Conservation (phyloP, 2,329 filamentous ascomycete species). For the Beauveria asiatica region DNA sequence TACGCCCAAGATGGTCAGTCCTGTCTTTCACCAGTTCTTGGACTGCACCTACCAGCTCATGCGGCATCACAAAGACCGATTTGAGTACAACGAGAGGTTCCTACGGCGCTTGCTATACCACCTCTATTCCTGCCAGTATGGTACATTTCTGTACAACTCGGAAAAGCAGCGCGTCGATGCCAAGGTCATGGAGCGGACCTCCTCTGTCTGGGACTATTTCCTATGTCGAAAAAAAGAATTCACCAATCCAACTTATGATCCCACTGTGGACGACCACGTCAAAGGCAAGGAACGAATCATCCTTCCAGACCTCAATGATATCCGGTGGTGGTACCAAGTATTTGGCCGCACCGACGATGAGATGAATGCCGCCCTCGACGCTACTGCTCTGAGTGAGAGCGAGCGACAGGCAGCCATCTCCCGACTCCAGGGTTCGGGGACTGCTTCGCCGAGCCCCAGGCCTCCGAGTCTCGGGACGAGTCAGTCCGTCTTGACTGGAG, state of each 20-base stretch:
- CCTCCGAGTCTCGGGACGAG: slow-evolving; percentile 30
- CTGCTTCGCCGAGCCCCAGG: slow-evolving; percentile 26
- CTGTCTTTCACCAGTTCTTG: slow-evolving; percentile 95
- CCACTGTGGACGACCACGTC: slow-evolving; percentile 65
- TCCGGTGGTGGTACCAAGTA: slow-evolving; percentile 88
- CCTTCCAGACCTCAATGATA: slow-evolving; percentile 65
- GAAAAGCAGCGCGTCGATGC: slow-evolving; percentile 78
- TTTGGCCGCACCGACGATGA: slow-evolving; percentile 84
- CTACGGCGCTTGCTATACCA: slow-evolving; percentile 84
- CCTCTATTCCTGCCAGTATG: slow-evolving; percentile 91
- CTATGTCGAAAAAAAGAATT: slow-evolving; percentile 74
- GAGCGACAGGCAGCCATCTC: slow-evolving; percentile 29
- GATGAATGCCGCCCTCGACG: slow-evolving; percentile 69
- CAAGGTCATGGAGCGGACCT: slow-evolving; percentile 59
- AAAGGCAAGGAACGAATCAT: slow-evolving; percentile 76
- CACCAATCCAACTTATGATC: slow-evolving; percentile 69
- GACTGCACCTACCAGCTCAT: slow-evolving; percentile 89
- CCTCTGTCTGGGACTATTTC: slow-evolving; percentile 96
- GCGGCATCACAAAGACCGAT: slow-evolving; percentile 75
- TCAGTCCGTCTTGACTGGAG: slow-evolving; percentile 48
- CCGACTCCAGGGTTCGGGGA: slow-evolving; percentile 23
- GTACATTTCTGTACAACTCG: slow-evolving; percentile 91
- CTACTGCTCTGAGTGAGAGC: slow-evolving; percentile 42
- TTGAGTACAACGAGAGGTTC: slow-evolving; percentile 95
- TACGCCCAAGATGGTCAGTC: slow-evolving; percentile 81